These are phyloP conservation scores for Schrenkiella parvula DNA, from an alignment of 345 rosid genomes.

Conservation along the genomic window DNA sequence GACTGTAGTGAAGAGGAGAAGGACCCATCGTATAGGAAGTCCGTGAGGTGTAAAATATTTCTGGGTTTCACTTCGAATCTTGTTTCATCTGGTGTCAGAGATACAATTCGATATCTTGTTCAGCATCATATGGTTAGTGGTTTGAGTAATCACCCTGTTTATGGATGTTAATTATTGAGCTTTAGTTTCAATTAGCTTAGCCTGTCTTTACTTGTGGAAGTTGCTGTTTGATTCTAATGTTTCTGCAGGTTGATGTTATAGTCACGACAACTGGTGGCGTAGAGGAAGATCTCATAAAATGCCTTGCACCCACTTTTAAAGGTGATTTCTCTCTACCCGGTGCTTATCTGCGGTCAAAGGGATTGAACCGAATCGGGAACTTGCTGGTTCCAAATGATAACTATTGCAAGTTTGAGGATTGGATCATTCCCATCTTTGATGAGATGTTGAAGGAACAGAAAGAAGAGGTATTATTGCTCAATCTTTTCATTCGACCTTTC, in stretches of 20 bases:
- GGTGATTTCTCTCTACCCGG: constrained; percentile 88
- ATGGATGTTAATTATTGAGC: neutral
- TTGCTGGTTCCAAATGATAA: constrained; percentile 89
- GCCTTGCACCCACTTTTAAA: constrained; percentile 88
- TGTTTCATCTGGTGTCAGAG: constrained; percentile 88
- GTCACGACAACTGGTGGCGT: constrained; percentile 96
- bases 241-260: constrained; percentile 79
- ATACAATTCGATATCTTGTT: constrained; percentile 73
- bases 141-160: neutral
- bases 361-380: constrained; percentile 91
- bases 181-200: neutral
- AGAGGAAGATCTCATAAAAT: constrained; percentile 94
- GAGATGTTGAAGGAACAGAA: constrained; percentile 87
- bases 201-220: neutral
- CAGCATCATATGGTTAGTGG: constrained; percentile 78
- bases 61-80: constrained; percentile 97
- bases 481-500: neutral
- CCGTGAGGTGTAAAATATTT: constrained; percentile 82
- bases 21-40: constrained; percentile 52
- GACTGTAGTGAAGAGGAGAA: constrained; percentile 75
- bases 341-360: constrained; percentile 68
- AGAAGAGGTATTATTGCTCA: constrained; percentile 57
- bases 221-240: neutral
- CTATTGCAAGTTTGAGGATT: constrained; percentile 96
- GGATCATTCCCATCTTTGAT: constrained; percentile 90